These are phyloP conservation scores for Coniferiporia weirii DNA, from an alignment of 1,284 basidiomycete species.

Conservation along the genomic window DNA sequence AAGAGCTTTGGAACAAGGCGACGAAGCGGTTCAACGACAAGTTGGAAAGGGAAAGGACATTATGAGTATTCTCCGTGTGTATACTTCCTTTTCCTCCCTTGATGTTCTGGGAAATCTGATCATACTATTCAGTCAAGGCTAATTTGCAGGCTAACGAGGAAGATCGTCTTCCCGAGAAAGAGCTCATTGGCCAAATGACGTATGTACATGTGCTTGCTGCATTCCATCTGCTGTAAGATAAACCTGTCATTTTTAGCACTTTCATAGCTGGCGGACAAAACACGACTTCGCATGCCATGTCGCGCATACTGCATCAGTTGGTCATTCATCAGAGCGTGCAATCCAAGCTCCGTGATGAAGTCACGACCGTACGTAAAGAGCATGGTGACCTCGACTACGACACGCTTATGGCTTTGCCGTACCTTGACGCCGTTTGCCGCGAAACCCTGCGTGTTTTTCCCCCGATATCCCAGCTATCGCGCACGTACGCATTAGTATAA, in stretches of 20 bases:
- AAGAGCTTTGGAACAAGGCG: constrained; percentile 22
- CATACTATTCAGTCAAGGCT: constrained; percentile 24
- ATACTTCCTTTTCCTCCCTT: too few relatives aligned
- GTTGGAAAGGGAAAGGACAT: constrained; percentile 29
- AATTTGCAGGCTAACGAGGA: constrained; percentile 26
- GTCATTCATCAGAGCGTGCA: constrained; percentile 26
- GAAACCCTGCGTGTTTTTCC: constrained; percentile 44
- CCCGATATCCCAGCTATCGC: constrained; percentile 29
- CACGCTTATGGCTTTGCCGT: constrained; percentile 33
- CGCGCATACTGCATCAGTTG: constrained; percentile 26
- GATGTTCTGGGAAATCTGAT: too few relatives aligned
- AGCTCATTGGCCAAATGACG: constrained; percentile 32
- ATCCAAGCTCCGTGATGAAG: constrained; percentile 26
- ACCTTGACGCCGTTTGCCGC: constrained; percentile 42
- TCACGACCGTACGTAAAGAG: constrained; percentile 22
- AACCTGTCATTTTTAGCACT: constrained; percentile 21
- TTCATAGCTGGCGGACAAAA: constrained; percentile 30
- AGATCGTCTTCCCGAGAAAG: constrained; percentile 28
- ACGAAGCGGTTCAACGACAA: constrained; percentile 23
- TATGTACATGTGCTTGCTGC: constrained; percentile 23
- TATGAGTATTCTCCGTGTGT: constrained; percentile 29
- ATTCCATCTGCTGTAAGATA: neutral
- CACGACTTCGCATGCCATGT: constrained; percentile 26
- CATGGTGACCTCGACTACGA: constrained; percentile 32
- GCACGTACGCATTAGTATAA: constrained; percentile 29